Conservation (phyloP, 495 filamentous ascomycete species). For the Daldinia decipiens region DNA sequence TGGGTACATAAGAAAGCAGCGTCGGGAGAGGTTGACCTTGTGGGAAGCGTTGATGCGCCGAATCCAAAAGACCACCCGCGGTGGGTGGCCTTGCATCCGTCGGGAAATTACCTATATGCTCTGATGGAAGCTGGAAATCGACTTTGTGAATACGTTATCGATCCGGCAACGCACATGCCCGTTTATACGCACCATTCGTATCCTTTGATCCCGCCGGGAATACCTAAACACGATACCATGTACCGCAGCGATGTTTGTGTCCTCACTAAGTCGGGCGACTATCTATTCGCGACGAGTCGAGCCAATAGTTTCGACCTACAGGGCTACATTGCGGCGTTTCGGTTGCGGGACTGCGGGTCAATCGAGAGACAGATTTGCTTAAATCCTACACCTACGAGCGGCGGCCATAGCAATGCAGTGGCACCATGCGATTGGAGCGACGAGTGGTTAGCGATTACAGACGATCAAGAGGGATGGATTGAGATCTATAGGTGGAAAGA, state of each 20-base stretch:
- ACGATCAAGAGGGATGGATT: conserved; percentile 85
- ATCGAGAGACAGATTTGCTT: conserved; percentile 81
- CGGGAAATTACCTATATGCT: conserved; percentile 79
- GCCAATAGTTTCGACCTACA: conserved; percentile 78
- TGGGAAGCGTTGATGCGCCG: conserved; percentile 77
- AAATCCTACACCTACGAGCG: conserved; percentile 84
- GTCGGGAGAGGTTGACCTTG: conserved; percentile 70
- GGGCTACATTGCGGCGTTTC: conserved; percentile 83
- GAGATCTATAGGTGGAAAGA: conserved; percentile 86
- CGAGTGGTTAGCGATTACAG: conserved; percentile 85
- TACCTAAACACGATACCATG: conserved; percentile 60
- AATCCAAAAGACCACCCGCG: conserved; percentile 77
- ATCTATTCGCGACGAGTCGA: conserved; percentile 84
- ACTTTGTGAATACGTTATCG: conserved; percentile 81
- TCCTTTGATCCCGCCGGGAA: conserved; percentile 78
- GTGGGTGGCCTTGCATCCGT: conserved; percentile 84
- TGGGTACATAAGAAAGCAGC: conserved; percentile 82
- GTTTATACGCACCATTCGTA: conserved; percentile 82
- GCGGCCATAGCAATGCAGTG: conserved; percentile 86
- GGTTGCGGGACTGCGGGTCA: conserved; percentile 71
- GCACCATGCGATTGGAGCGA: conserved; percentile 82
- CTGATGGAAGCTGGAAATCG: conserved; percentile 88
- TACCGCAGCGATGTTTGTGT: conserved; percentile 84
- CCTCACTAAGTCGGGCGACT: conserved; percentile 69
- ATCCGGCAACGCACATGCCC: conserved; percentile 77